phyloP scores from a whole-genome alignment of 139 green algal species.

The Chlorella sp. region DNA sequence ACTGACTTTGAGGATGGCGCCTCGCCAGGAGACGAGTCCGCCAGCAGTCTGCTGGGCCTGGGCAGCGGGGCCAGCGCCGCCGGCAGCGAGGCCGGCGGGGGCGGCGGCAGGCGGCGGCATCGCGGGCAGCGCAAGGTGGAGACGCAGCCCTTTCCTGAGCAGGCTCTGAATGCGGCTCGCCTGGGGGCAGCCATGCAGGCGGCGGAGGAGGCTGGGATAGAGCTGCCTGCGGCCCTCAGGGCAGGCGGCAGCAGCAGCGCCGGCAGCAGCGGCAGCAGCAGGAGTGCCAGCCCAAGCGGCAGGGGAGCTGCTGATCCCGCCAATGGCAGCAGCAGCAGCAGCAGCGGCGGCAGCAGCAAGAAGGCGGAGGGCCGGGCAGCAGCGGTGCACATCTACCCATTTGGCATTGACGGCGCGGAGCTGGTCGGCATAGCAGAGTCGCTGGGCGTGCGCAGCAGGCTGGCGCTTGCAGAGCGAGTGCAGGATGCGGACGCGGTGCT shows the following conservation, averaged over 20 bases:
- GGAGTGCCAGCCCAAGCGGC: background rate
- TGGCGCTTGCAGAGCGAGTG: constrained; percentile 21
- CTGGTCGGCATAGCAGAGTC: background rate
- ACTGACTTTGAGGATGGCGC: constrained; percentile 7
- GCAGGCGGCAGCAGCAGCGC: background rate
- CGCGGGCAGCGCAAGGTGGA: constrained; percentile 14
- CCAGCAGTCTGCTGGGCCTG: background rate
- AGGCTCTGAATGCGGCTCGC: constrained; percentile 1
- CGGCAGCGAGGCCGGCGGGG: background rate
- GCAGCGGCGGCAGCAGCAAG: constrained; percentile 4
- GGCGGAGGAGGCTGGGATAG: background rate
- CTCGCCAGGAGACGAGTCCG: background rate
- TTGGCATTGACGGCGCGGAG: background rate
- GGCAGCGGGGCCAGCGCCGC: background rate
- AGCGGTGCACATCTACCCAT: constrained; percentile 15
- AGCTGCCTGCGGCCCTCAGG: background rate
- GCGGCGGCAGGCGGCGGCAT: background rate
- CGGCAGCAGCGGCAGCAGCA: constrained; percentile 8
- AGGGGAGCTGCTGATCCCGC: background rate
- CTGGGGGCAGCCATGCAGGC: constrained; percentile 11
- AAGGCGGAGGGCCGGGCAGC: background rate
- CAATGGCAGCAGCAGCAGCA: background rate
- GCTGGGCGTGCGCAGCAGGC: constrained; percentile 7
- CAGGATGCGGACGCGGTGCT: constrained; percentile 72
- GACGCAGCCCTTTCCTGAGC: background rate